Evolutionary conservation across 306 rosid genomes (phyloP).

Genomic region (Astragalus glycyphyllos): DNA sequence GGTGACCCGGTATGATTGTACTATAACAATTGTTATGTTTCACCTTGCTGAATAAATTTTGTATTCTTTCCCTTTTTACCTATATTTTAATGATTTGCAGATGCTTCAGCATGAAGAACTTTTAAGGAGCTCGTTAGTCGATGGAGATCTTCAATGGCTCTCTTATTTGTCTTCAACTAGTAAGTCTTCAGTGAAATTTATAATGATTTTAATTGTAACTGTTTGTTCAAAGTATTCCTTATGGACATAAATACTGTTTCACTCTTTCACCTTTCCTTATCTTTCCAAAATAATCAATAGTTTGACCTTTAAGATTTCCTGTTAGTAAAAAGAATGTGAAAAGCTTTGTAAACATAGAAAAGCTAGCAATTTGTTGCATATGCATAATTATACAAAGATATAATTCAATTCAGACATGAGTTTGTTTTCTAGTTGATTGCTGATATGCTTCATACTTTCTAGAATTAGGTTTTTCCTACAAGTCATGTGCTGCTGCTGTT

Average conservation of each 20-base stretch:
- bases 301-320: constrained; percentile 13
- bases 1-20: constrained; percentile 76
- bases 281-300: neutral
- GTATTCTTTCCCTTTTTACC: neutral
- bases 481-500: constrained; percentile 1
- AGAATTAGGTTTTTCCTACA: constrained; percentile 4
- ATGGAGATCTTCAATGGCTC: constrained; percentile 74
- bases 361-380: neutral
- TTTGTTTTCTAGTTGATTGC: constrained; percentile 17
- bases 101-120: constrained; percentile 73
- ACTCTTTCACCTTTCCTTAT: neutral
- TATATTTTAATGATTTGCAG: constrained; percentile 48
- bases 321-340: neutral
- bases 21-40: neutral
- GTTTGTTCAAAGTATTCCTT: neutral
- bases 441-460: constrained; percentile 16
- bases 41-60: constrained; percentile 14
- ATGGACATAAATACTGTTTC: constrained; percentile 7
- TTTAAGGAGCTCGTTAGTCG: constrained; percentile 56
- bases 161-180: constrained; percentile 89
- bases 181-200: constrained; percentile 49
- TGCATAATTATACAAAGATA: constrained; percentile 6
- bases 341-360: neutral
- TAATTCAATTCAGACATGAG: constrained; percentile 21
- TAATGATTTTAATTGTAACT: neutral